Evolutionary conservation across 108 stramenopile genomes (phyloP), one percentile per base, ranked within the genome.

Genomic region (Mediolabrus comicus): DNA sequence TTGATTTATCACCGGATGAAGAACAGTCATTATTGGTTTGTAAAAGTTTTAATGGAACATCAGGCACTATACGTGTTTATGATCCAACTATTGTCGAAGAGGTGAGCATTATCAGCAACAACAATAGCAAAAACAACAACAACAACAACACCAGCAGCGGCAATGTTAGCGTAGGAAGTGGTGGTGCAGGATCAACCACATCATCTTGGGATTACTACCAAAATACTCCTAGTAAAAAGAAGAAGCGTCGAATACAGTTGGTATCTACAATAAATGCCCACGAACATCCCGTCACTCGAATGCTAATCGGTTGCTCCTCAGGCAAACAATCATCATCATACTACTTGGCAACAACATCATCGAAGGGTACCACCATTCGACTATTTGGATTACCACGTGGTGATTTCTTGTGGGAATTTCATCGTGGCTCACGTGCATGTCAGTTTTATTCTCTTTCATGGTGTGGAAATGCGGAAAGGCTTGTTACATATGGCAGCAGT

Each of bases 351-450:
- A 79, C 77, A 19, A 59, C 60, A 9, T 61, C 59, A 29, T 51
- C 64, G 11, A 65, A 71, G 26, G 77, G 77, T 4, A 79, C 77
- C 4, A 60, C 59, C 22, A 57, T 79, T 41, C 65, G 77, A 62
- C 65, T 79, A 9, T 79, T 79, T 62, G 77, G 59, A 49, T 62
- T 79, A 31, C 77, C 77, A 26, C 28, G 60, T 14, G 77, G 77
- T 27, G 56, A 71, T 16, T 51, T 36, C 14, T 36, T 79, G 22
- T 79, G 67, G 67, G 77, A 79, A 53, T 79, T 64, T 64, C 77
- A 79, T 62, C 70, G 77, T 13, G 77, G 77, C 27, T 79, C 77
- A 10, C 54, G 65, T 19, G 31, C 70, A 8, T 79, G 77, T 38
- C 69, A 67, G 14, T 58, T 79, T 39, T 51, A 71, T 16, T 71